Conservation (phyloP, 2,329 filamentous ascomycete genomes). For the Colletotrichum tanaceti region DNA sequence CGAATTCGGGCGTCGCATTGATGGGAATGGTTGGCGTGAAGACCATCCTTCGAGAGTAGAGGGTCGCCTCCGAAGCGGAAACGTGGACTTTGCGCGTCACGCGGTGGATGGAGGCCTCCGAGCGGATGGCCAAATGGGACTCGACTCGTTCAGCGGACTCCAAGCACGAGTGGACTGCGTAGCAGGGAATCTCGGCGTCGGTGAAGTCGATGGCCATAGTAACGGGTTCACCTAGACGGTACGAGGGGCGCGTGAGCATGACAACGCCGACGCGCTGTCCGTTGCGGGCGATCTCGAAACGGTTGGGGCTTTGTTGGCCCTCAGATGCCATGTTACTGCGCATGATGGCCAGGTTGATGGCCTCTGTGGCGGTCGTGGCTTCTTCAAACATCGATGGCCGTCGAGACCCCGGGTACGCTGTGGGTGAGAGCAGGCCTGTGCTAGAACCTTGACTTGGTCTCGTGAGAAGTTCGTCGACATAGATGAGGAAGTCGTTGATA, state of each 20-base stretch:
- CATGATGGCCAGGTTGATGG: constrained; percentile 91
- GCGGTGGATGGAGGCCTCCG: constrained; percentile 84
- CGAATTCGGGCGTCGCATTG: constrained; percentile 87
- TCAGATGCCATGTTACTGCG: constrained; percentile 77
- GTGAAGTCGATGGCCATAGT: constrained; percentile 87
- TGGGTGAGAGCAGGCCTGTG: constrained; percentile 77
- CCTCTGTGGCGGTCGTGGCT: constrained; percentile 77
- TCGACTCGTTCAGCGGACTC: constrained; percentile 90
- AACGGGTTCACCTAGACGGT: constrained; percentile 88
- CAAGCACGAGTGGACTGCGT: constrained; percentile 84
- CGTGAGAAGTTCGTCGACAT: constrained; percentile 80
- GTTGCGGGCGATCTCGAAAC: constrained; percentile 94
- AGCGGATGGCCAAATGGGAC: constrained; percentile 82
- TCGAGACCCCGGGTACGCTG: constrained; percentile 67
- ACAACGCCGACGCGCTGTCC: constrained; percentile 93
- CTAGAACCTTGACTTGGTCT: constrained; percentile 65
- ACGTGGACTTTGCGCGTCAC: constrained; percentile 87
- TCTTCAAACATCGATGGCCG: constrained; percentile 68
- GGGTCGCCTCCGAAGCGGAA: constrained; percentile 81
- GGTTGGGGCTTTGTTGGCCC: constrained; percentile 84
- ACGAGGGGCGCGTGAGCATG: constrained; percentile 87
- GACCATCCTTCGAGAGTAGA: constrained; percentile 82
- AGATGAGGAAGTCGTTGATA: constrained; percentile 77
- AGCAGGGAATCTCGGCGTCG: constrained; percentile 81
- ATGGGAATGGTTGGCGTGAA: constrained; percentile 88